Conservation (phyloP, 139 green algal genomes). For the Tetradesmus lagerheimii region DNA sequence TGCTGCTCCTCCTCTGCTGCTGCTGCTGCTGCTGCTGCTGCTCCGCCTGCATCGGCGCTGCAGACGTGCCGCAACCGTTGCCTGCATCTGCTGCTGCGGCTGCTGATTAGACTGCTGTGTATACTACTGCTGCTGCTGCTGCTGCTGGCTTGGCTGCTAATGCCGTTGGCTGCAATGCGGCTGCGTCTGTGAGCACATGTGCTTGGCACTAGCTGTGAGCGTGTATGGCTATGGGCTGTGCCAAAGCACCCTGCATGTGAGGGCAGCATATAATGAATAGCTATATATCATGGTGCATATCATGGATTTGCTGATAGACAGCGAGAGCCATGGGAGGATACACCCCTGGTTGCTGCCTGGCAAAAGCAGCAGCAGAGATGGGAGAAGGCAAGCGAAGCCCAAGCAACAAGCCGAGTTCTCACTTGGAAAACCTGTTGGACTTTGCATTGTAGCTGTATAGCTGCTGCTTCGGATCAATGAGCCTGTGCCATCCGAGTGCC, state of each 20-base stretch:
- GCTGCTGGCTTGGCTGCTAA: not conserved
- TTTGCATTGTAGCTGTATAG: not conserved
- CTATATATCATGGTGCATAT: too few relatives aligned
- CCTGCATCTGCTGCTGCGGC: not conserved
- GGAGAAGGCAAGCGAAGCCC: not conserved
- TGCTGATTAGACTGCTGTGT: not conserved
- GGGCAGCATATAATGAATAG: too few relatives aligned
- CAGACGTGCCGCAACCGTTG: not conserved
- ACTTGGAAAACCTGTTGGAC: not conserved
- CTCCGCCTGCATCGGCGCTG: not conserved
- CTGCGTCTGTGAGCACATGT: not conserved
- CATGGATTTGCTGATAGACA: too few relatives aligned
- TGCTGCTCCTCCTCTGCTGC: slow-evolving; percentile 24
- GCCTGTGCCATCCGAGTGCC: not conserved
- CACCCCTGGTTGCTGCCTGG: not conserved
- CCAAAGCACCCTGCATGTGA: not conserved
- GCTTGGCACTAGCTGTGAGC: not conserved
- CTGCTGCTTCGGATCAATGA: not conserved
- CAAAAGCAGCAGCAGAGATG: not conserved
- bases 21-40: slow-evolving; percentile 31
- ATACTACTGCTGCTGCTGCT: not conserved
- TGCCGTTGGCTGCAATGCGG: not conserved
- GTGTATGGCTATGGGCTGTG: not conserved
- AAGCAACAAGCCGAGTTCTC: not conserved
- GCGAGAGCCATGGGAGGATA: too few relatives aligned